These are phyloP conservation scores for Penstemon barbatus DNA, from an alignment of 257 asterid genomes.

Conservation along the genomic window DNA sequence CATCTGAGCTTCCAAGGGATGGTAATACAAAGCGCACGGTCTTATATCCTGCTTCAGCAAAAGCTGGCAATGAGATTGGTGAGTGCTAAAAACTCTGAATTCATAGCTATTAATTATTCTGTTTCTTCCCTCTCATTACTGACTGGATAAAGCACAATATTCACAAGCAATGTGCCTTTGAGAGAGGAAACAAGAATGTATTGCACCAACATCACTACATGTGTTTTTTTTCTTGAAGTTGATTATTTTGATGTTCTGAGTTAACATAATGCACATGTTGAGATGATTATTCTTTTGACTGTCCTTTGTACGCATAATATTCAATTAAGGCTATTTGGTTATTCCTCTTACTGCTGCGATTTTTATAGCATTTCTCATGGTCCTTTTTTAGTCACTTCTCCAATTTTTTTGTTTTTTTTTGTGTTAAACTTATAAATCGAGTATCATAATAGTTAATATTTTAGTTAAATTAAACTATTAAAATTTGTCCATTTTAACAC, in stretches of 20 bases:
- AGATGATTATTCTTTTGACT: neutral
- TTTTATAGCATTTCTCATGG: neutral
- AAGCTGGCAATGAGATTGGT: constrained; percentile 93
- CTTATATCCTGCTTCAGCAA: constrained; percentile 96
- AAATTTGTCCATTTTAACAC: neutral
- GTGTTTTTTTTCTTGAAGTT: neutral
- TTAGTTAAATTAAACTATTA: neutral
- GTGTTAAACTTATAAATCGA: neutral
- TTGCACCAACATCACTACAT: no score
- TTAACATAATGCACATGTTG: neutral
- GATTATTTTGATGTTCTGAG: neutral
- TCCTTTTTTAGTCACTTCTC: neutral
- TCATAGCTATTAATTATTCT: neutral
- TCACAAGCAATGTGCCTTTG: neutral
- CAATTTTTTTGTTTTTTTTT: neutral
- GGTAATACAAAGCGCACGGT: constrained; percentile 61
- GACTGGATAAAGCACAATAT: neutral
- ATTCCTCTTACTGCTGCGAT: neutral
- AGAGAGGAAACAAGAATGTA: neutral
- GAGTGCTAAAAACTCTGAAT: constrained; percentile 24
- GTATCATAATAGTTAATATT: neutral
- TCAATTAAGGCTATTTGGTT: neutral
- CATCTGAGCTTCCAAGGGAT: constrained; percentile 78
- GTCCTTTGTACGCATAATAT: neutral
- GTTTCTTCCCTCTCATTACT: constrained; percentile 1